Evolutionary conservation across 2,329 filamentous ascomycete species (phyloP).

Genomic region (Passalora sequoiae): DNA sequence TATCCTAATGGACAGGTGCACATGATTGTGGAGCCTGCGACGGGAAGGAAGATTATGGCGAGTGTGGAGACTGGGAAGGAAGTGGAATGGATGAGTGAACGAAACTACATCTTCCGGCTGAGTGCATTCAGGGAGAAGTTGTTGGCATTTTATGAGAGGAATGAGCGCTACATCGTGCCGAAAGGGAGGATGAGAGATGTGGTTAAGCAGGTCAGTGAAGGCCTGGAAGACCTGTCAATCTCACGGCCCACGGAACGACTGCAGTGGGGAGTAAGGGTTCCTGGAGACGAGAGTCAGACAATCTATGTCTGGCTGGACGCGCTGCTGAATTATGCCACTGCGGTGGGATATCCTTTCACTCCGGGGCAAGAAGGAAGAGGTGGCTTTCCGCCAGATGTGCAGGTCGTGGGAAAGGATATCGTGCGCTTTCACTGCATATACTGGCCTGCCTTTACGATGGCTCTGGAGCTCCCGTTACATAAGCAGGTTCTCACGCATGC

Average conservation of each 20-base stretch:
- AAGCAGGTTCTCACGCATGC: slow-evolving; percentile 79
- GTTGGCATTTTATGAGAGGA: slow-evolving; percentile 71
- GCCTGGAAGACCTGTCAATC: slow-evolving; percentile 81
- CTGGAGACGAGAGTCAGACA: slow-evolving; percentile 76
- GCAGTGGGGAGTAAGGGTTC: slow-evolving; percentile 84
- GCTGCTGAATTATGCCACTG: slow-evolving; percentile 87
- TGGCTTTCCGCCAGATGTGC: slow-evolving; percentile 86
- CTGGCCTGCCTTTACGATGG: slow-evolving; percentile 95
- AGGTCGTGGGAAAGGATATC: slow-evolving; percentile 95
- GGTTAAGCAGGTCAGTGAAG: slow-evolving; percentile 66
- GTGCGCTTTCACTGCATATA: slow-evolving; percentile 94
- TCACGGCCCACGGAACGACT: slow-evolving; percentile 75
- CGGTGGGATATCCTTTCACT: slow-evolving; percentile 76
- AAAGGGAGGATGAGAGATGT: slow-evolving; percentile 70
- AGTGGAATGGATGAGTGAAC: slow-evolving; percentile 91
- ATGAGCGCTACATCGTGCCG: slow-evolving; percentile 74
- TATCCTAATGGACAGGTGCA: slow-evolving; percentile 75
- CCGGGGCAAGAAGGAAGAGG: slow-evolving; percentile 57
- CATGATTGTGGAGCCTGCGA: slow-evolving; percentile 68
- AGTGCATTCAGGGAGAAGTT: slow-evolving; percentile 75
- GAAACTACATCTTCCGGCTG: slow-evolving; percentile 90
- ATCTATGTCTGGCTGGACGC: slow-evolving; percentile 99
- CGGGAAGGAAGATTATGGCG: slow-evolving; percentile 75
- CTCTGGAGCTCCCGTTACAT: slow-evolving; percentile 72
- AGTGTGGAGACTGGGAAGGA: slow-evolving; percentile 77